Percentiles rank a stretch among this genome's conserved stretches.
Evolutionary conservation across 164 flowering plant species (phyloP).

Genomic region (Stephania cephalantha): DNA sequence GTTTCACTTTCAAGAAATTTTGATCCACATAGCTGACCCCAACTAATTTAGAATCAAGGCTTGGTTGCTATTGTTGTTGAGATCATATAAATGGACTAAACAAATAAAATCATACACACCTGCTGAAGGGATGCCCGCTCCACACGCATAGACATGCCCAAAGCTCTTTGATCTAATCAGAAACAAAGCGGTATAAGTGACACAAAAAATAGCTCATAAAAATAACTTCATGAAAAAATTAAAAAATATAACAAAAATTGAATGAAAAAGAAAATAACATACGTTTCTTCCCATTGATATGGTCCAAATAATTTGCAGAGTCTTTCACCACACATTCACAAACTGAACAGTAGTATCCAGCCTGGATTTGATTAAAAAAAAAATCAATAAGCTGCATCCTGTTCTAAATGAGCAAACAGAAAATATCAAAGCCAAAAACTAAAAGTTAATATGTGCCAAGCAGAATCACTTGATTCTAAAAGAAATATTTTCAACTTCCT

Average conservation of each 20-base stretch:
- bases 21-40: neutral
- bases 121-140: conserved; percentile 90
- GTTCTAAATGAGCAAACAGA: neutral
- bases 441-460: neutral
- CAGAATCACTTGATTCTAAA: neutral
- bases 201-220: neutral
- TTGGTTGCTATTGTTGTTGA: neutral
- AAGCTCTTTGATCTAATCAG: conserved; percentile 82
- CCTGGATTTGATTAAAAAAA: conserved; percentile 38
- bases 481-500: neutral
- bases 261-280: conserved; percentile 17
- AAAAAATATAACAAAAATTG: neutral
- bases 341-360: conserved; percentile 87
- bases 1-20: neutral
- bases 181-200: conserved; percentile 1
- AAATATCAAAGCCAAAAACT: neutral
- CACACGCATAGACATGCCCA: conserved; percentile 97
- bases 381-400: neutral
- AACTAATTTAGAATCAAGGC: too few species aligned
- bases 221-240: neutral
- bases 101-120: conserved; percentile 30
- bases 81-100: neutral
- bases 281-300: conserved; percentile 98
- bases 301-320: conserved; percentile 97
- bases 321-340: conserved; percentile 98